phyloP scores from a whole-genome alignment of 2,329 filamentous ascomycete genomes.

The Didymella exigua region DNA sequence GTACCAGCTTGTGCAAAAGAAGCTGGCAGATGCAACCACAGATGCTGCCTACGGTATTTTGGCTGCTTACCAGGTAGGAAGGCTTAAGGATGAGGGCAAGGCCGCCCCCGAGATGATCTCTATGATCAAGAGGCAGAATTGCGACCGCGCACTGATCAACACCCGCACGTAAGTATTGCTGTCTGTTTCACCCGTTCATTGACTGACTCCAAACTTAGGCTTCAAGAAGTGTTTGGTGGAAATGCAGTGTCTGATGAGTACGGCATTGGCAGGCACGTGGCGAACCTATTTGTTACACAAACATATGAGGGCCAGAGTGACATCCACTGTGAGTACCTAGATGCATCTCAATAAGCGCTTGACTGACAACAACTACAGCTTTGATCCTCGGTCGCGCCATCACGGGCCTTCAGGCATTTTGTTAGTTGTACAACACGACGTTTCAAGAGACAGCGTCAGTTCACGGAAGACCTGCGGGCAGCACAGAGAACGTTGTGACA shows the following conservation, averaged over 20 bases:
- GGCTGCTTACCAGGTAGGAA: conserved; percentile 86
- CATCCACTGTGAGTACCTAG: conserved; percentile 77
- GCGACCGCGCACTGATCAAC: conserved; percentile 82
- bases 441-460: not conserved
- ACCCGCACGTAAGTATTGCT: conserved; percentile 64
- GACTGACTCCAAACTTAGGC: conserved; percentile 48
- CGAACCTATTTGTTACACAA: conserved; percentile 95
- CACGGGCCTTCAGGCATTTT: conserved; percentile 78
- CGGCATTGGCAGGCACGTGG: conserved; percentile 89
- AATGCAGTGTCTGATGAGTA: conserved; percentile 99
- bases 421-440: conserved; percentile 50
- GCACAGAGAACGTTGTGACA: not conserved
- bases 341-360: not conserved
- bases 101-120: conserved; percentile 93
- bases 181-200: not conserved
- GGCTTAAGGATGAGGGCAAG: conserved; percentile 90
- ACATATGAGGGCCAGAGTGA: conserved; percentile 99
- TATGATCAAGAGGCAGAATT: conserved; percentile 98
- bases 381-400: conserved; percentile 59
- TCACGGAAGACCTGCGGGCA: not conserved
- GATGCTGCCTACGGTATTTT: conserved; percentile 92
- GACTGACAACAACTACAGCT: conserved; percentile 46
- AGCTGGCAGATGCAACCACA: conserved; percentile 88
- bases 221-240: conserved; percentile 96
- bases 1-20: conserved; percentile 98